A percentile compares a stretch with the other conserved stretches of the same genome.
These are phyloP conservation scores for Dorcoceras hygrometricum DNA, from an alignment of 257 asterid genomes.

Conservation along the genomic window DNA sequence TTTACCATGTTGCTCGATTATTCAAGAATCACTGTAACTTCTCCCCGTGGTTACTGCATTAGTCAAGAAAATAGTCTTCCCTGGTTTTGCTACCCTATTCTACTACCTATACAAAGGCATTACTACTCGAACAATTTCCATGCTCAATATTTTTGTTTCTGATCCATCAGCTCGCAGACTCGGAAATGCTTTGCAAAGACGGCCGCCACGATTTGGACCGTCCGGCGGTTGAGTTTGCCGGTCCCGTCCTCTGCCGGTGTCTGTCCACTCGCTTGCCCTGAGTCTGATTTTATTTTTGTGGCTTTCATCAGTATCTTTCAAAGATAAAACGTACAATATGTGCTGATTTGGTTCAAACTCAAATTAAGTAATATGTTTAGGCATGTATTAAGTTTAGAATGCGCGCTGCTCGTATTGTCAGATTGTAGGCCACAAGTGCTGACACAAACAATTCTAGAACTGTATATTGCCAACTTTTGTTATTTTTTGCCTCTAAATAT, in stretches of 20 bases:
- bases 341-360: too few species aligned
- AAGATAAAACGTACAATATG: not conserved
- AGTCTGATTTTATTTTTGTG: not conserved
- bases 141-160: not conserved
- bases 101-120: slow-evolving; percentile 25
- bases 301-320: not conserved
- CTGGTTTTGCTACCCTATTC: slow-evolving; percentile 13
- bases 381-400: not conserved
- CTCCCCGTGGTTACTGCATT: slow-evolving; percentile 22
- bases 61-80: slow-evolving; percentile 24
- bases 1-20: slow-evolving; percentile 1
- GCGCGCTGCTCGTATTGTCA: not conserved
- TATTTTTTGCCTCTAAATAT: not conserved
- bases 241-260: slow-evolving; percentile 36
- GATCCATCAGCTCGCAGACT: slow-evolving; percentile 27
- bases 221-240: slow-evolving; percentile 25
- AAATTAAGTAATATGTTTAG: too few species aligned
- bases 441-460: not conserved
- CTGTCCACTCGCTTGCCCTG: slow-evolving; percentile 32
- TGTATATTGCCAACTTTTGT: not conserved
- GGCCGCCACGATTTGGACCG: slow-evolving; percentile 55
- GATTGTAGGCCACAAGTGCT: not conserved
- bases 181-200: slow-evolving; percentile 55
- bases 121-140: not conserved
- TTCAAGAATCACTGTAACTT: slow-evolving; percentile 1